These are phyloP conservation scores for Coemansia sp. DNA, from an alignment of 192 early-diverging fungal genomes.

Conservation along the genomic window DNA sequence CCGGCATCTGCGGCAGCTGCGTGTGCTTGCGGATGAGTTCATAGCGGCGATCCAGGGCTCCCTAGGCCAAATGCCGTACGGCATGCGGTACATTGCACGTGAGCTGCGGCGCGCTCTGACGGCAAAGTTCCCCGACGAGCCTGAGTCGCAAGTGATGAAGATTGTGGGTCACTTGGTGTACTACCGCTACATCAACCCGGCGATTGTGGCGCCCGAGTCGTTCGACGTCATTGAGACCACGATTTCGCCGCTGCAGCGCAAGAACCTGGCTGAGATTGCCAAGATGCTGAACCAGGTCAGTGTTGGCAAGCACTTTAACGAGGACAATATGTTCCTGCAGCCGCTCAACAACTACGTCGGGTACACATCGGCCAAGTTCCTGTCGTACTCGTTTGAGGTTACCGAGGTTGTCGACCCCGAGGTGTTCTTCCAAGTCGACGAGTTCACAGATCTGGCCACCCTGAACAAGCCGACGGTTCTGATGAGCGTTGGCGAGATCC, in stretches of 20 bases:
- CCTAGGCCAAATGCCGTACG: slow-evolving; percentile 87
- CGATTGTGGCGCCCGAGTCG: slow-evolving; percentile 94
- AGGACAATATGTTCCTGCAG: slow-evolving; percentile 66
- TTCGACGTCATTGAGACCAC: slow-evolving; percentile 90
- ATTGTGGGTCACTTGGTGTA: slow-evolving; percentile 94
- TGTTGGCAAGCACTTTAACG: slow-evolving; percentile 78
- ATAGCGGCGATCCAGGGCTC: slow-evolving; percentile 77
- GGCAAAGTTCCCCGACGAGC: slow-evolving; percentile 78
- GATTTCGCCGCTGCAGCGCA: slow-evolving; percentile 86
- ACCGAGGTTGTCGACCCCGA: slow-evolving; percentile 86
- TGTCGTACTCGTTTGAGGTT: slow-evolving; percentile 83
- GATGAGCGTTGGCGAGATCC: slow-evolving; percentile 90
- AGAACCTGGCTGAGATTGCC: slow-evolving; percentile 93
- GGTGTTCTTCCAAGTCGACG: slow-evolving; percentile 86
- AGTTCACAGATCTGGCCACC: slow-evolving; percentile 75
- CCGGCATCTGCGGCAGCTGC: slow-evolving; percentile 72
- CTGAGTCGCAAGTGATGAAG: slow-evolving; percentile 78
- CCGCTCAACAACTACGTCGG: slow-evolving; percentile 82
- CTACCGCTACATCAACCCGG: slow-evolving; percentile 98
- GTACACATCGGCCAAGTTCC: slow-evolving; percentile 74
- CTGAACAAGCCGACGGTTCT: slow-evolving; percentile 84
- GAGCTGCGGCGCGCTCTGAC: slow-evolving; percentile 77
- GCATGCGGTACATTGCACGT: slow-evolving; percentile 93
- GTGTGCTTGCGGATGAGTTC: slow-evolving; percentile 80
- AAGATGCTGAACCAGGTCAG: slow-evolving; percentile 96